Base-by-base conservation (phyloP, 1,284 basidiomycete genomes). In the Ceratobasidium theobromae region DNA sequence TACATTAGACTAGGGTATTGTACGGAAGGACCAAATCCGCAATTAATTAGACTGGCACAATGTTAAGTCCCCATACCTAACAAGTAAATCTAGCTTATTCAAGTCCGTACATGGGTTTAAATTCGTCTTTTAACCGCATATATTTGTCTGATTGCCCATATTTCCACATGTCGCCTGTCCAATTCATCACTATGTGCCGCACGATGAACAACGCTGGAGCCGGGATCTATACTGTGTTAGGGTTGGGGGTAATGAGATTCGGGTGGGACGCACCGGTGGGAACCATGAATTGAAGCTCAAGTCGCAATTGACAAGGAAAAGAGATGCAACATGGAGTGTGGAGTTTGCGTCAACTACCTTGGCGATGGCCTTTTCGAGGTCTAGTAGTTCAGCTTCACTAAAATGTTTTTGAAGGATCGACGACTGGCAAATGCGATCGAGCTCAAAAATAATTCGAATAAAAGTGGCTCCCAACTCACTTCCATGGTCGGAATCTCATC, bases 71-170 rank as follows among this genome's bases (percentile, higher is more conserved):
- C 35, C 35, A 16, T 8, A 38, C 35, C 35, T 38, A 16, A 8
- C 8, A 8, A 38, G 35, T 38, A 38, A 38, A 38, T 16, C 9
- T 38, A 38, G 43, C 9, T 11, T 8, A 14, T 51, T 30, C 23
- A 9, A 51, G 48, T 14, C 48, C 27, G n/a, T 51, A 51, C 48
- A 51, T 51, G 28, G 48, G 27, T 18, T 51, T 51, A 18, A 51
- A 51, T 18, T 51, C 48, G 5, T 25, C 23, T 30, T 51, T 51
- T 6, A 51, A 25, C 27, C 18, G 21, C 21, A 25, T 51, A 25
- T 51, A 51, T n/a, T 51, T 51, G 48, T 51, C 48, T 9, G 21
- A 25, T 25, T 51, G 48, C 21, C 48, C 48, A 18, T 51, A 51
- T 51, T 51, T 51, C 48, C 48, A 51, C 48, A 51, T 30, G 23